Conservation (phyloP, 2,329 filamentous ascomycete genomes). For the Podosphaera leucotricha region DNA sequence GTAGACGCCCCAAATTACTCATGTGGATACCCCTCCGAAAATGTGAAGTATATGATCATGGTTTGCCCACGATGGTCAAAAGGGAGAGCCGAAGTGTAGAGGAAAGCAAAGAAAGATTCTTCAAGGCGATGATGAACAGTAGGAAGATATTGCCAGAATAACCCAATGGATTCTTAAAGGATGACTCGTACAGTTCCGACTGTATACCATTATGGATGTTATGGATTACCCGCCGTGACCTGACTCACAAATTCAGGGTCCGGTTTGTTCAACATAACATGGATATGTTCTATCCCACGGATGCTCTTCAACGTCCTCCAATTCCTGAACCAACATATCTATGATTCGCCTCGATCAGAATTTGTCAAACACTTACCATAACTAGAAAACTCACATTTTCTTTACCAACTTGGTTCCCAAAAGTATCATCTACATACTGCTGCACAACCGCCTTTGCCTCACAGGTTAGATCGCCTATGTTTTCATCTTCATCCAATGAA, state of each 20-base stretch:
- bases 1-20: background rate
- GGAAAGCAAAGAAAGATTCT: background rate
- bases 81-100: background rate
- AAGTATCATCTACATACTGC: slow-evolving; percentile 42
- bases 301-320: slow-evolving; percentile 71
- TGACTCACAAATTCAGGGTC: slow-evolving; percentile 42
- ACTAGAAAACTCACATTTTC: slow-evolving; percentile 26
- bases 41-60: background rate
- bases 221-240: slow-evolving; percentile 54
- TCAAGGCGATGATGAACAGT: background rate
- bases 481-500: slow-evolving; percentile 41
- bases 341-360: background rate
- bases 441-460: slow-evolving; percentile 41
- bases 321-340: slow-evolving; percentile 71
- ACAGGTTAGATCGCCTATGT: slow-evolving; percentile 35
- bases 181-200: background rate
- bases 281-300: slow-evolving; percentile 75
- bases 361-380: background rate
- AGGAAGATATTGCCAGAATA: background rate
- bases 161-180: background rate
- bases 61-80: background rate
- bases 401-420: slow-evolving; percentile 27
- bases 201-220: no score
- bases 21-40: background rate
- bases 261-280: slow-evolving; percentile 70